Conservation (phyloP, 2,329 filamentous ascomycete genomes). For the Colletotrichum tabaci region DNA sequence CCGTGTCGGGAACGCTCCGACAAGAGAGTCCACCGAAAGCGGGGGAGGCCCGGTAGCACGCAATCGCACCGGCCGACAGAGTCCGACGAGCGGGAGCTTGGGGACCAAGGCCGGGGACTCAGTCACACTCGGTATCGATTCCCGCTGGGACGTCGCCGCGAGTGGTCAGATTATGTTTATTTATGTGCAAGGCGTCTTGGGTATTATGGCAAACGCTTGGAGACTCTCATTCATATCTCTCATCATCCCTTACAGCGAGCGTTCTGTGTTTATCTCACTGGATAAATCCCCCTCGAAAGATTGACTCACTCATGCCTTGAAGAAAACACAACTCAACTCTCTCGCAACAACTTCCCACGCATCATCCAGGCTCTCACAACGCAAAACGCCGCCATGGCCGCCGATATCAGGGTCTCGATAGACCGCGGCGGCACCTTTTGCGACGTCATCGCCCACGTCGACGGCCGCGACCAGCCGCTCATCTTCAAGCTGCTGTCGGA, state of each 20-base stretch:
- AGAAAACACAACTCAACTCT: background rate
- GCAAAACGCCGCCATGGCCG: slow-evolving; percentile 15
- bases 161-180: background rate
- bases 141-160: background rate
- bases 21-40: slow-evolving; percentile 9
- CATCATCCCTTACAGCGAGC: too few species aligned
- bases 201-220: background rate
- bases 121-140: background rate
- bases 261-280: too few species aligned
- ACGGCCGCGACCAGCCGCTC: slow-evolving; percentile 74
- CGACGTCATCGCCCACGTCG: slow-evolving; percentile 76
- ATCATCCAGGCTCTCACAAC: background rate
- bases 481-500: slow-evolving; percentile 83
- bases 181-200: slow-evolving; percentile 18
- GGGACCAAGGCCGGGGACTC: background rate
- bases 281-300: too few species aligned
- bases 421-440: slow-evolving; percentile 82
- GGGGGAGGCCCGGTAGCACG: slow-evolving; percentile 22
- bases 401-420: slow-evolving; percentile 51
- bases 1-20: slow-evolving; percentile 26
- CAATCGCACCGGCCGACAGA: background rate
- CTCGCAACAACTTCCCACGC: background rate
- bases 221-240: too few species aligned
- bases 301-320: slow-evolving; percentile 13
- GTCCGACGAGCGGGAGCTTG: background rate